Evolutionary conservation across 441 rosid species (phyloP).

Genomic region (Bruguiera hainesii): DNA sequence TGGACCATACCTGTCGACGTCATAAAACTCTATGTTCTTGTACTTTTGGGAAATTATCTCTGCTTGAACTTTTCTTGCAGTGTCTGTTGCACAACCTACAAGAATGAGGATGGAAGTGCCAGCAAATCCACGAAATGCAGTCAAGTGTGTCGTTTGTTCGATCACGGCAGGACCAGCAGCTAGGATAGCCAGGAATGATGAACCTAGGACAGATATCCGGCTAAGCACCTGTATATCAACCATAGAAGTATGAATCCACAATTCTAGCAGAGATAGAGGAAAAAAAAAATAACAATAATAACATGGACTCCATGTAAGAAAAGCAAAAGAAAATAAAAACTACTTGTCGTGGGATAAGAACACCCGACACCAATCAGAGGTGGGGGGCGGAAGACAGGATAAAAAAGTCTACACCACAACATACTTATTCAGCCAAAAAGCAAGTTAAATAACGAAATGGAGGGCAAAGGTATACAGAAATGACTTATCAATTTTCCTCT

Average conservation of each 20-base stretch:
- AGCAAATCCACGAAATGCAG: conserved; percentile 92
- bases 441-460: too few relatives aligned
- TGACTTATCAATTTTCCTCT: too few relatives aligned
- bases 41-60: conserved; percentile 95
- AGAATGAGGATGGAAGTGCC: conserved; percentile 94
- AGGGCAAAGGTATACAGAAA: too few relatives aligned
- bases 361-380: not conserved
- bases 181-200: conserved; percentile 77
- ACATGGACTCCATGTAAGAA: not conserved
- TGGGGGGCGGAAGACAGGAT: too few relatives aligned
- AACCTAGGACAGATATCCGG: conserved; percentile 91
- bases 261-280: not conserved
- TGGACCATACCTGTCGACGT: conserved; percentile 45
- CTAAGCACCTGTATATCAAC: conserved; percentile 67
- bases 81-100: conserved; percentile 91
- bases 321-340: not conserved
- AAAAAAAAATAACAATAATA: not conserved
- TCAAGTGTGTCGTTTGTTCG: conserved; percentile 85
- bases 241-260: conserved; percentile 6
- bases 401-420: too few relatives aligned
- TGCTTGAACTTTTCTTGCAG: conserved; percentile 96
- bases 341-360: not conserved
- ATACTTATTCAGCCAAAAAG: too few relatives aligned
- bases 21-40: conserved; percentile 90
- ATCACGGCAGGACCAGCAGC: conserved; percentile 93